Evolutionary conservation across 352 stramenopile genomes (phyloP), one percentile per base, ranked within the genome.

Genomic region (Globisporangium nunn): DNA sequence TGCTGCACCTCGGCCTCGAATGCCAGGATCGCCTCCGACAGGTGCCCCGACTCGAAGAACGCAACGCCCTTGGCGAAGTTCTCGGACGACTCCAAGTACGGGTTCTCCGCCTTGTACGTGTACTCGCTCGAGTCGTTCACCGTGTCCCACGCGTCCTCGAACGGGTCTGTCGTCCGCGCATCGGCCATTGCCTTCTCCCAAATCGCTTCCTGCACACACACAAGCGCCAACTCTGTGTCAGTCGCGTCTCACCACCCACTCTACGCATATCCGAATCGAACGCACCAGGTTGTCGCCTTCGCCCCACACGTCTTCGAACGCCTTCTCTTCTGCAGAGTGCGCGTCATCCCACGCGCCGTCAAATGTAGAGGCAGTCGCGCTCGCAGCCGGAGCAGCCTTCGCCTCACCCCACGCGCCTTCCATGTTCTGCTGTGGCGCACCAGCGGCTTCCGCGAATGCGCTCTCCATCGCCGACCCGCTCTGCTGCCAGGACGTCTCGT

Each of bases 1-100:
- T 97, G 84, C 51, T 97, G 89, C 50, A 98, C 75, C 52, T 97
- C 89, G 33, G 93, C 91, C 77, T 99, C 94, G 73, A 99, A 99
- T 56, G 85, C 91, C 14, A 95, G 64, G 46, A 98, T 97, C 18
- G 96, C 96, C 35, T 98, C 79, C 51, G 87, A 75, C 17, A 99
- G 67, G 54, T 96, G 82, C 1, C 96, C 96, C 30, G 87, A 75
- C 33, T 92, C 64, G 67, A 98, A 98, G 49, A 97, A 83, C 54
- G 80, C 64, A 15, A 91, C 63, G 12, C 82, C 82, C 50, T 75
- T 74, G 43, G 87, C 68, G 52, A 91, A 94, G 58, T 88, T 89
- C 39, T 90, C 82, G 1, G 75, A 72, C 52, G 74, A 59, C 30
- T 77, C 68, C 52, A 76, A 33, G 51, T 75, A 94, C 58, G 82